These are phyloP conservation scores for Vitis hybrid DNA, from an alignment of 177 flowering plant genomes.

Conservation along the genomic window DNA sequence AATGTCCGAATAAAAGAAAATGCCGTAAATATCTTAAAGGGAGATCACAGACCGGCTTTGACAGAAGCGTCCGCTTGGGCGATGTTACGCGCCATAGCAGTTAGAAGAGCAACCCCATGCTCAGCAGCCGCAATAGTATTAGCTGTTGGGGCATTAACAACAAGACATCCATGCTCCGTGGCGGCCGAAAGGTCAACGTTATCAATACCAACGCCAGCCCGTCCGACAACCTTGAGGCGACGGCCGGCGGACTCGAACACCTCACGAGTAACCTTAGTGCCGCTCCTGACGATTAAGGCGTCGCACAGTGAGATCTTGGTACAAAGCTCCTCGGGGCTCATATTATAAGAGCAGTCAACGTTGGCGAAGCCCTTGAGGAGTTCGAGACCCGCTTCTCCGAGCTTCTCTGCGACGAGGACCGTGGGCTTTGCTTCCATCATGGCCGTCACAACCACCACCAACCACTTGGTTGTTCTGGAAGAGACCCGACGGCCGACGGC, in stretches of 20 bases:
- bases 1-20: neutral
- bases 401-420: conserved; percentile 17
- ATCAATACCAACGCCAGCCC: conserved; percentile 17
- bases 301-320: conserved; percentile 17
- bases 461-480: neutral
- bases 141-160: conserved; percentile 18
- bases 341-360: conserved; percentile 16
- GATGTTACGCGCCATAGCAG: conserved; percentile 17
- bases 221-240: conserved; percentile 17
- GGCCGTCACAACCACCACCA: neutral
- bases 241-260: conserved; percentile 19
- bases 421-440: conserved; percentile 12
- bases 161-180: conserved; percentile 18
- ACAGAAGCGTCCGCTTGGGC: conserved; percentile 18
- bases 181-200: conserved; percentile 16
- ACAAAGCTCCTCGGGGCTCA: conserved; percentile 14
- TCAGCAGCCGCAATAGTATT: conserved; percentile 20
- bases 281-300: conserved; percentile 17
- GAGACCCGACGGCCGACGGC: neutral
- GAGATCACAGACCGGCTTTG: conserved; percentile 8
- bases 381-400: conserved; percentile 15
- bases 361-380: conserved; percentile 11
- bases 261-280: conserved; percentile 14
- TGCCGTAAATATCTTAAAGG: neutral
- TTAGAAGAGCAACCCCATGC: conserved; percentile 20